Evolutionary conservation across 1,284 basidiomycete genomes (phyloP), one percentile per base, ranked within the genome.

Genomic region (Microbotryum saponariae): DNA sequence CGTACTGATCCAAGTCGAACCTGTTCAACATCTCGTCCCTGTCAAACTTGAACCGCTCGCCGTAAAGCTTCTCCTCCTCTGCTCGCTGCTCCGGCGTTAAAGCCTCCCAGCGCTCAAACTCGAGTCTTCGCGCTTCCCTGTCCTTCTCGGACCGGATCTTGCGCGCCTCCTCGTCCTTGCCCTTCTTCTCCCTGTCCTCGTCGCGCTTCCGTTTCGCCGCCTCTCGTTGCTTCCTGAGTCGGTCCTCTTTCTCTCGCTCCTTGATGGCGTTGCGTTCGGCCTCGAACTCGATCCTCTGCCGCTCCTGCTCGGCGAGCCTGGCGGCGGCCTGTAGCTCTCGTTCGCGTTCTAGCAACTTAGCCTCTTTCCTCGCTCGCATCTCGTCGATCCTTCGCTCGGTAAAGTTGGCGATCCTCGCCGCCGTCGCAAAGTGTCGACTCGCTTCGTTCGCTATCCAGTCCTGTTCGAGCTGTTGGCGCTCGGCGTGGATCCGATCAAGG

Each of bases 81-180:
- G 64, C 67, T 27, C 60, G 56, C 54, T 68, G 60, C 46, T 68
- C 67, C 4, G 67, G 64, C 9, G 62, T 68, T 27, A 68, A 23
- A 16, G 50, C 51, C 20, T 60, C 62, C 18, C 57, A 51, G 23
- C 67, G 58, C 47, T 68, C 67, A 12, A 54, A 53, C 57, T 68
- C 67, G n/a, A 55, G 51, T 16, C 64, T 8, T 49, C 66, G 64
- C 31, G 67, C 67, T 20, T 61, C 29, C 21, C 64, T 51, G 2
- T 42, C 62, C 52, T 68, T 60, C 31, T 68, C 67, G 29, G 62
- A 58, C 2, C 60, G 46, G 2, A 50, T 51, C n/a, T 57, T 55
- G 21, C 64, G 54, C 53, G 44, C 12, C 59, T 66, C 67, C 45
- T 60, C 63, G 51, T 64, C 64, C 31, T 62, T 64, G 48, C 64